phyloP scores from a whole-genome alignment of 2,329 filamentous ascomycete species.

The Aphanoascus verrucosus region DNA sequence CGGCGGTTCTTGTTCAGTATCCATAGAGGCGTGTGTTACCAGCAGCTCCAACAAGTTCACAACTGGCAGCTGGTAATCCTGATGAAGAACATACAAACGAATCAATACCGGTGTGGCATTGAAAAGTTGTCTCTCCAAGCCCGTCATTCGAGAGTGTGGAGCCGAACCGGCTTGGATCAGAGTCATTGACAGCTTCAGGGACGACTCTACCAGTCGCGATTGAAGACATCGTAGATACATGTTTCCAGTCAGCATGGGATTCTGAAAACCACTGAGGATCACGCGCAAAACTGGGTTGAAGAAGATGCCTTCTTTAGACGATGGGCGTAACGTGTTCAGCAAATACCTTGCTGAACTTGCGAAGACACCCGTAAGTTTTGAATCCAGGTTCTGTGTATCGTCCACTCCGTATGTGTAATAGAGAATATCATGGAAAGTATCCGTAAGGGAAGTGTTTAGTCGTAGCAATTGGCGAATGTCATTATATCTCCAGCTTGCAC shows the following conservation, averaged over 20 bases:
- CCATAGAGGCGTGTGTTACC: slow-evolving; percentile 56
- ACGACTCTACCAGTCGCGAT: slow-evolving; percentile 52
- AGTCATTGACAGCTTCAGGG: slow-evolving; percentile 55
- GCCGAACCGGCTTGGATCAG: slow-evolving; percentile 61
- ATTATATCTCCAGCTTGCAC: slow-evolving; percentile 73
- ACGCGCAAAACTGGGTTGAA: slow-evolving; percentile 67
- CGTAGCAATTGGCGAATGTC: slow-evolving; percentile 56
- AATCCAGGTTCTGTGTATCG: slow-evolving; percentile 40
- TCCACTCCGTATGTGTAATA: slow-evolving; percentile 65
- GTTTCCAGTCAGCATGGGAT: slow-evolving; percentile 53
- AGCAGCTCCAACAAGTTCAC: slow-evolving; percentile 62
- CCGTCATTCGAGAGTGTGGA: slow-evolving; percentile 51
- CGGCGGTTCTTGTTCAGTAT: slow-evolving; percentile 61
- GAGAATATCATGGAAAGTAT: slow-evolving; percentile 60
- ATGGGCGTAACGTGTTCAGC: slow-evolving; percentile 63
- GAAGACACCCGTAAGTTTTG: slow-evolving; percentile 53
- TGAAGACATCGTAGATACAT: slow-evolving; percentile 45
- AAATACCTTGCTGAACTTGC: slow-evolving; percentile 65
- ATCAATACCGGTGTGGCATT: slow-evolving; percentile 67
- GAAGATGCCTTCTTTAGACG: slow-evolving; percentile 57
- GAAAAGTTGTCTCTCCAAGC: slow-evolving; percentile 68
- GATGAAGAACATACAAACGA: slow-evolving; percentile 60
- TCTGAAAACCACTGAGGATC: slow-evolving; percentile 52
- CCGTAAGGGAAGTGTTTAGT: slow-evolving; percentile 57
- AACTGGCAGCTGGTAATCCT: slow-evolving; percentile 54